Conservation (phyloP, 371 early-diverging fungal species). For the Rhizomucor miehei region DNA sequence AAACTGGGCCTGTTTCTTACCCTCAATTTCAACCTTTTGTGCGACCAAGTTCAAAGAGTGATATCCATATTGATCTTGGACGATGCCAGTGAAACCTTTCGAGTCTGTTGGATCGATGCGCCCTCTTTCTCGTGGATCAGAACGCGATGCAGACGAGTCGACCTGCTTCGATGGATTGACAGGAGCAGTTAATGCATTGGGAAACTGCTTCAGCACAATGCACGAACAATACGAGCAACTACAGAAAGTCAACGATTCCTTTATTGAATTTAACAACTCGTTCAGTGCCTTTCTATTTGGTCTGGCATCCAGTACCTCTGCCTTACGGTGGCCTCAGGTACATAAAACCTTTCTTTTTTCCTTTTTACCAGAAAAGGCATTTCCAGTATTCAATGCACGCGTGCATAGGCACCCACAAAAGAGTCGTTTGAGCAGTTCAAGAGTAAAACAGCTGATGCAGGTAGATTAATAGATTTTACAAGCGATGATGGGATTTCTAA, state of each 20-base stretch:
- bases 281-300: slow-evolving; percentile 40
- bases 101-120: too few species aligned
- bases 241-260: slow-evolving; percentile 27
- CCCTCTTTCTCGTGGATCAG: too few species aligned
- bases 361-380: not conserved
- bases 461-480: too few species aligned
- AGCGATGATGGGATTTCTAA: too few species aligned
- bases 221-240: slow-evolving; percentile 24
- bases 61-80: too few species aligned
- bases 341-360: too few species aligned
- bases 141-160: not conserved
- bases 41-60: too few species aligned
- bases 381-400: not conserved
- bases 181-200: slow-evolving; percentile 12
- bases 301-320: slow-evolving; percentile 23
- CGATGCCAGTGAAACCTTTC: too few species aligned
- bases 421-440: not conserved
- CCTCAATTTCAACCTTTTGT: too few species aligned
- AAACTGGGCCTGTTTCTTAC: too few species aligned
- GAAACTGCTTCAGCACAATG: slow-evolving; percentile 13
- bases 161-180: slow-evolving; percentile 18
- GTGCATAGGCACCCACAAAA: not conserved
- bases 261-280: slow-evolving; percentile 29
- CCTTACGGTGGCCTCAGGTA: slow-evolving; percentile 26
- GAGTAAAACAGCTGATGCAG: too few species aligned